A percentile compares a stretch with the other conserved stretches of the same genome.
phyloP scores from a whole-genome alignment of 2,329 filamentous ascomycete genomes.

The Coleophoma eucalyptorum region DNA sequence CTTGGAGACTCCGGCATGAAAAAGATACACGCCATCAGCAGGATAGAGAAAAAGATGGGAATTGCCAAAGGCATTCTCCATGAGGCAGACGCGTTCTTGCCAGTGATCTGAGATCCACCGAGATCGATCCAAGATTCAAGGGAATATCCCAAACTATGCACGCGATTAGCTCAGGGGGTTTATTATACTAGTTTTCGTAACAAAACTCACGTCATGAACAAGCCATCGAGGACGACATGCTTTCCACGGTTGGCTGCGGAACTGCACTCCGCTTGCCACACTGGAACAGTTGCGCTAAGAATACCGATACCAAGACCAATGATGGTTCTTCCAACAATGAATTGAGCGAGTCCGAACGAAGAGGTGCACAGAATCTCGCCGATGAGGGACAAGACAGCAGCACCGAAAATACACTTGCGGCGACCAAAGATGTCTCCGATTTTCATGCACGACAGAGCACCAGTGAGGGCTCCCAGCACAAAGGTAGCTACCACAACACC shows the following conservation, averaged over 20 bases:
- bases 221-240: conserved; percentile 33
- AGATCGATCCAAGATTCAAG: conserved; percentile 42
- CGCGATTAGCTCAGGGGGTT: too few species aligned
- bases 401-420: conserved; percentile 34
- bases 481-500: conserved; percentile 24
- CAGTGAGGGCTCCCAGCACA: conserved; percentile 31
- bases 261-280: conserved; percentile 36
- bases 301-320: conserved; percentile 35
- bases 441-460: conserved; percentile 31
- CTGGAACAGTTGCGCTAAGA: conserved; percentile 35
- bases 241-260: conserved; percentile 37
- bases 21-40: conserved; percentile 31
- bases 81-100: conserved; percentile 19
- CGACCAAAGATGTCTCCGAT: conserved; percentile 37
- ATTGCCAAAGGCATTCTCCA: conserved; percentile 34
- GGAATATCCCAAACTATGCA: conserved; percentile 28
- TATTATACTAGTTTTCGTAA: too few species aligned
- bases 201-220: conserved; percentile 25
- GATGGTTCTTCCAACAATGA: conserved; percentile 36
- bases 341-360: conserved; percentile 35
- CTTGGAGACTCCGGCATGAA: conserved; percentile 32
- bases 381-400: conserved; percentile 34
- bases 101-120: conserved; percentile 32
- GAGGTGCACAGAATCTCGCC: conserved; percentile 37
- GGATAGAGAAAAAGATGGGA: conserved; percentile 25